These are phyloP conservation scores for Begonia loranthoides DNA, from an alignment of 306 rosid species.

Conservation along the genomic window DNA sequence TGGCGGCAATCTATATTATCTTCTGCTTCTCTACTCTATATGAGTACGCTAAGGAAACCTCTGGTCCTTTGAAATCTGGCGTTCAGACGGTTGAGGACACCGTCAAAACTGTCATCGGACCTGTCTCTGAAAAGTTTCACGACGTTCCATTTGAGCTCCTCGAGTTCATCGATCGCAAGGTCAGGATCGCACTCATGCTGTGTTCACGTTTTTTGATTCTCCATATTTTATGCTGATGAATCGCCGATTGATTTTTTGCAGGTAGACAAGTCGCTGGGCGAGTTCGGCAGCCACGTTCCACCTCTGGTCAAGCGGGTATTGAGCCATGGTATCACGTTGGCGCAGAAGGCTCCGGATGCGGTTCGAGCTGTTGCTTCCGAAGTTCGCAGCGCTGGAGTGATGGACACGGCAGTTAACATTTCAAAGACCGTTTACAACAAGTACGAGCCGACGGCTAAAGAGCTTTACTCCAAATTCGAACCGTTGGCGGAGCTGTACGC, in stretches of 20 bases:
- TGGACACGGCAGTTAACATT: conserved; percentile 16
- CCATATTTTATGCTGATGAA: not conserved
- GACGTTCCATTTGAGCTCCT: conserved; percentile 34
- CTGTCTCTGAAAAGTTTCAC: conserved; percentile 35
- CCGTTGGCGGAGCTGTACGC: conserved; percentile 32
- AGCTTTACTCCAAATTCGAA: conserved; percentile 25
- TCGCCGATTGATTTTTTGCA: conserved; percentile 5
- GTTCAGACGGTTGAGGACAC: conserved; percentile 37
- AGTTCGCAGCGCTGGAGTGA: conserved; percentile 23
- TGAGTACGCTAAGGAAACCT: conserved; percentile 33
- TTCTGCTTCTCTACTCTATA: conserved; percentile 26
- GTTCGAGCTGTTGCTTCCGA: conserved; percentile 16
- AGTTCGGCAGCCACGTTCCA: conserved; percentile 25
- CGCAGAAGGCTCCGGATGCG: conserved; percentile 12
- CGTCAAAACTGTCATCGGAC: conserved; percentile 31
- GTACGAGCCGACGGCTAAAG: conserved; percentile 24
- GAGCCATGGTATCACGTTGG: conserved; percentile 8
- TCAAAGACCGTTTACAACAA: conserved; percentile 12
- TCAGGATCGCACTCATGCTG: conserved; percentile 1
- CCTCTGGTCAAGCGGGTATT: conserved; percentile 21
- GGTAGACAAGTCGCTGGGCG: conserved; percentile 26
- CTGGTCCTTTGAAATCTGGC: conserved; percentile 36
- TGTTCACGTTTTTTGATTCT: not conserved
- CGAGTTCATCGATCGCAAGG: conserved; percentile 34
- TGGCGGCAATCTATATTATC: conserved; percentile 22